phyloP scores from a whole-genome alignment of 2,329 filamentous ascomycete genomes.

The Chaetothyriales sp. region DNA sequence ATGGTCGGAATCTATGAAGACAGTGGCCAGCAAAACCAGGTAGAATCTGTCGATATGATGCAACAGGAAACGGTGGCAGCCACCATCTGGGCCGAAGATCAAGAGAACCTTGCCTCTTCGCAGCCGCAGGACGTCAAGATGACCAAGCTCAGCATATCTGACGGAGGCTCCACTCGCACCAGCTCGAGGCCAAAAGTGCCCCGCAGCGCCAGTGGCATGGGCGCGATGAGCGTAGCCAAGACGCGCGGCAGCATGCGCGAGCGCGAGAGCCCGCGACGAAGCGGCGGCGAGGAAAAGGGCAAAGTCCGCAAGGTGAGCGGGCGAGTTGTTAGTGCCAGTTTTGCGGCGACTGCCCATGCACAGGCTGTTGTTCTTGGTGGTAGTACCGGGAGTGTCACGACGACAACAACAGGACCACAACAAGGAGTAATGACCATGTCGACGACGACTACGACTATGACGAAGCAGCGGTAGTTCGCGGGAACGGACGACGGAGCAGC shows the following conservation, averaged over 20 bases:
- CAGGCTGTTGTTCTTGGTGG: not conserved
- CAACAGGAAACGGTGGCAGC: not conserved
- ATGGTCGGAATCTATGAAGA: constrained; percentile 18
- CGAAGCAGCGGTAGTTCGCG: not conserved
- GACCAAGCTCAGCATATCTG: constrained; percentile 12
- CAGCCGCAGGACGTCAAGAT: constrained; percentile 15
- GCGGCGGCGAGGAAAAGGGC: constrained; percentile 16
- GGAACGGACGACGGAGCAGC: not conserved
- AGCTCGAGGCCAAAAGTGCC: constrained; percentile 9
- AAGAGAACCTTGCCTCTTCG: not conserved
- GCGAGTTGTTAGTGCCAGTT: constrained; percentile 28
- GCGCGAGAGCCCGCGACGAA: constrained; percentile 15
- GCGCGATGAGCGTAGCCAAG: constrained; percentile 13
- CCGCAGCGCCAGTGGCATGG: constrained; percentile 14
- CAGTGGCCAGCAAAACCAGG: constrained; percentile 8
- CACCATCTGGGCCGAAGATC: constrained; percentile 14
- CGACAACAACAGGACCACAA: not conserved
- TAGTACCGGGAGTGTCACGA: not conserved
- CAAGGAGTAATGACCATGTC: not conserved
- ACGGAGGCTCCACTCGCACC: constrained; percentile 3
- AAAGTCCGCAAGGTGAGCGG: constrained; percentile 32
- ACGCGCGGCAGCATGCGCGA: constrained; percentile 9
- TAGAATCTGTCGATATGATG: constrained; percentile 1
- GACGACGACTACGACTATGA: not conserved
- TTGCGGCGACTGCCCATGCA: not conserved